Percentiles rank a stretch among this genome's conserved stretches.
These are phyloP conservation scores for Acanthamoeba quina DNA, from an alignment of 208 protist species.

Conservation along the genomic window DNA sequence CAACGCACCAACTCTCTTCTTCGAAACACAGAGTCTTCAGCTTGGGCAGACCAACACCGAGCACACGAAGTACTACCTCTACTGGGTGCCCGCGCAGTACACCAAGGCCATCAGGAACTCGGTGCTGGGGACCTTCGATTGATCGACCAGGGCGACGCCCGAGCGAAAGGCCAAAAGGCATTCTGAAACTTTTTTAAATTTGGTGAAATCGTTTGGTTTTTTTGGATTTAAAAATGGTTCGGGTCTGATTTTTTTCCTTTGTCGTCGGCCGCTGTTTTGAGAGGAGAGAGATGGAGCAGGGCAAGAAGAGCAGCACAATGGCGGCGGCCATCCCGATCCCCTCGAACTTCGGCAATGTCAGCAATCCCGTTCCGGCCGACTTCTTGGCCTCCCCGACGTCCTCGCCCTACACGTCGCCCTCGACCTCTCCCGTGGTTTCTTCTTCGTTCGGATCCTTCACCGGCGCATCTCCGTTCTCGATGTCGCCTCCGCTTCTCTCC, in stretches of 20 bases:
- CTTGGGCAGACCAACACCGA: constrained; percentile 29
- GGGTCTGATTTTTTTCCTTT: background rate
- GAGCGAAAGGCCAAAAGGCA: background rate
- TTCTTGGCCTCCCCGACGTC: constrained; percentile 47
- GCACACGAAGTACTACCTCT: constrained; percentile 74
- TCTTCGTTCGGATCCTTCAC: background rate
- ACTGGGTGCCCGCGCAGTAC: constrained; percentile 74
- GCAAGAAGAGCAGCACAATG: constrained; percentile 4
- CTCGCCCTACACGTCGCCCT: constrained; percentile 54
- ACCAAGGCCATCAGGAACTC: constrained; percentile 64
- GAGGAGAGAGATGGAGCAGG: background rate
- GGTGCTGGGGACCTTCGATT: constrained; percentile 55
- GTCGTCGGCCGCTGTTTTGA: background rate
- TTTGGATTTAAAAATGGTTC: too few relatives aligned
- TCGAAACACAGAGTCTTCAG: constrained; percentile 21
- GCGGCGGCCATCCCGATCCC: constrained; percentile 16
- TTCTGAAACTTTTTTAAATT: too few relatives aligned
- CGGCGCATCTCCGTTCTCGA: background rate
- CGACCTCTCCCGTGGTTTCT: constrained; percentile 7
- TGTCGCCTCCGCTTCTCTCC: constrained; percentile 33
- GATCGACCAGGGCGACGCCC: background rate
- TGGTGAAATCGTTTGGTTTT: too few relatives aligned
- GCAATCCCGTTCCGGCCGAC: background rate
- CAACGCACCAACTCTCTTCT: too few relatives aligned
- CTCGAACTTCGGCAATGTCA: background rate